Evolutionary conservation across 208 protist genomes (phyloP).

Genomic region (Blastocrithidia nonstop): DNA sequence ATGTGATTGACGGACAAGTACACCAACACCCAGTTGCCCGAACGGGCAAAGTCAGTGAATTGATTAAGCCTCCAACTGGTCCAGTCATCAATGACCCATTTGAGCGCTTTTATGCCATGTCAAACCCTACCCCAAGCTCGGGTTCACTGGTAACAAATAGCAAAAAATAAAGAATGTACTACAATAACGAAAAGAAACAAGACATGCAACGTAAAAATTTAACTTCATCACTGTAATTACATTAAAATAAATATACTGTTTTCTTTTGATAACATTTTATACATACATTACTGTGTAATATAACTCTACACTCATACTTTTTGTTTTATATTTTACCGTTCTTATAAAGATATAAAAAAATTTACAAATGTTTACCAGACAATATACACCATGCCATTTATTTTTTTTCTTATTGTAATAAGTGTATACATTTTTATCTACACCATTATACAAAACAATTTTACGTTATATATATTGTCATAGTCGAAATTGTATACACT

Average conservation of each 20-base stretch:
- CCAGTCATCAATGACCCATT: slow-evolving; percentile 61
- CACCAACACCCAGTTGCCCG: slow-evolving; percentile 11
- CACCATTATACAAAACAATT: too few relatives aligned
- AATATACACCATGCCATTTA: too few relatives aligned
- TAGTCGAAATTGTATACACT: too few relatives aligned
- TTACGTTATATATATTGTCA: too few relatives aligned
- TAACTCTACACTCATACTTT: slow-evolving; percentile 1
- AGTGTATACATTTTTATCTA: too few relatives aligned
- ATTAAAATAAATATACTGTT: not conserved
- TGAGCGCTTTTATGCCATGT: slow-evolving; percentile 71
- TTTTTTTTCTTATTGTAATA: too few relatives aligned
- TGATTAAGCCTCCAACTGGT: slow-evolving; percentile 38
- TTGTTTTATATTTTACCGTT: too few relatives aligned
- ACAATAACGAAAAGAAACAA: slow-evolving; percentile 1
- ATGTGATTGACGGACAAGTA: slow-evolving; percentile 34
- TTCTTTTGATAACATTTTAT: not conserved
- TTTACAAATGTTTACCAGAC: too few relatives aligned
- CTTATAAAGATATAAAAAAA: too few relatives aligned
- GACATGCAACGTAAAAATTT: not conserved
- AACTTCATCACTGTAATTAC: not conserved
- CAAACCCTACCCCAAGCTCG: slow-evolving; percentile 53
- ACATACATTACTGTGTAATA: not conserved
- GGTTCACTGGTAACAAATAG: slow-evolving; percentile 23
- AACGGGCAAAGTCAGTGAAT: slow-evolving; percentile 17
- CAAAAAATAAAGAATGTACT: too few relatives aligned